A percentile compares a stretch with the other conserved stretches of the same genome.
Conservation (phyloP, 345 rosid species). For the Citrus mangshanensis region DNA sequence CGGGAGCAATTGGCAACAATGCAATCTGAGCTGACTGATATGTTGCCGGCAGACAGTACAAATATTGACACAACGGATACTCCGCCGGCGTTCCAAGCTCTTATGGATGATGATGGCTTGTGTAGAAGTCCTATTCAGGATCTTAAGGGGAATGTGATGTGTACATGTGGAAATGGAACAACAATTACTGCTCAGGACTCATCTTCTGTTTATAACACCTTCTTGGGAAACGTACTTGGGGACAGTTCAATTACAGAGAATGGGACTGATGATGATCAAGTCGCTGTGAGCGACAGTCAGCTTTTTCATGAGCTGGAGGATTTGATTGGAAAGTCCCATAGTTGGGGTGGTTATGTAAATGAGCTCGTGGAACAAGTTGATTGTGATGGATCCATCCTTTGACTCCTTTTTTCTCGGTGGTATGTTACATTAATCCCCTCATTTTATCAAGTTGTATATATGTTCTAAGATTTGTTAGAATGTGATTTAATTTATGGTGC, state of each 20-base stretch:
- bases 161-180: background rate
- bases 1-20: slow-evolving; percentile 28
- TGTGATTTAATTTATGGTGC: background rate
- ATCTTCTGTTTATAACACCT: slow-evolving; percentile 18
- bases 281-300: slow-evolving; percentile 24
- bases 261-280: slow-evolving; percentile 20
- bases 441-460: no score
- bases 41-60: slow-evolving; percentile 13
- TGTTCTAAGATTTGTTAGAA: background rate
- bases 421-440: background rate
- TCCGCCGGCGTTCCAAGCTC: background rate
- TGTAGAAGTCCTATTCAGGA: slow-evolving; percentile 12
- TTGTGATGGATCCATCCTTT: slow-evolving; percentile 19
- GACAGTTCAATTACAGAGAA: slow-evolving; percentile 6
- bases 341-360: slow-evolving; percentile 27
- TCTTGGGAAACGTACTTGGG: slow-evolving; percentile 18
- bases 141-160: slow-evolving; percentile 13
- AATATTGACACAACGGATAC: slow-evolving; percentile 7
- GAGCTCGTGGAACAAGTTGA: slow-evolving; percentile 33
- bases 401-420: background rate
- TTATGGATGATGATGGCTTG: slow-evolving; percentile 18
- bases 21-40: slow-evolving; percentile 31
- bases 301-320: slow-evolving; percentile 34
- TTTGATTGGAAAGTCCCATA: slow-evolving; percentile 30
- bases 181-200: slow-evolving; percentile 8